Evolutionary conservation across 495 filamentous ascomycete species (phyloP).

Genomic region (Haplographium delicatum): DNA sequence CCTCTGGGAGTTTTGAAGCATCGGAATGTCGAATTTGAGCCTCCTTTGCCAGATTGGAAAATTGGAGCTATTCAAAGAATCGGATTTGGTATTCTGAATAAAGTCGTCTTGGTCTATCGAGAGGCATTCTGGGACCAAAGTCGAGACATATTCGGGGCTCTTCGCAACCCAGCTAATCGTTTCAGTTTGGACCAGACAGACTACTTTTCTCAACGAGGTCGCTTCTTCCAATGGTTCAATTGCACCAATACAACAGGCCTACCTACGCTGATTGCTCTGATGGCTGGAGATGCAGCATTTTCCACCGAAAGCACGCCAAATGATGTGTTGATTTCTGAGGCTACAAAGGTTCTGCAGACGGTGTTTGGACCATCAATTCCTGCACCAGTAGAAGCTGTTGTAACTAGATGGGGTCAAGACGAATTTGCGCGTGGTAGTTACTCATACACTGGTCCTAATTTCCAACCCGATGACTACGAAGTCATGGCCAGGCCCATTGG

Average conservation of each 20-base stretch:
- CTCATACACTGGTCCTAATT: slow-evolving; percentile 79
- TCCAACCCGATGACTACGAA: slow-evolving; percentile 86
- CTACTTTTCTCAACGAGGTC: slow-evolving; percentile 55
- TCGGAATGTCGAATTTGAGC: slow-evolving; percentile 67
- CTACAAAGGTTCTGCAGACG: slow-evolving; percentile 63
- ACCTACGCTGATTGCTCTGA: slow-evolving; percentile 83
- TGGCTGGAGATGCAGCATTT: slow-evolving; percentile 93
- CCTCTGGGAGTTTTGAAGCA: slow-evolving; percentile 84
- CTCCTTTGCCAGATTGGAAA: slow-evolving; percentile 84
- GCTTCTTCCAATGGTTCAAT: slow-evolving; percentile 98
- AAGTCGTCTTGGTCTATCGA: slow-evolving; percentile 87
- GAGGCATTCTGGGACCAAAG: slow-evolving; percentile 89
- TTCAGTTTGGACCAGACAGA: slow-evolving; percentile 48
- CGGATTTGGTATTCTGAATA: slow-evolving; percentile 93
- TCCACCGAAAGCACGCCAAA: slow-evolving; percentile 74
- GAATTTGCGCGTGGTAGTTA: slow-evolving; percentile 87
- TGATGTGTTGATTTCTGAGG: slow-evolving; percentile 69
- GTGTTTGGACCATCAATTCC: slow-evolving; percentile 56
- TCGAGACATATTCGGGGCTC: slow-evolving; percentile 88
- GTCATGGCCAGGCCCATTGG: slow-evolving; percentile 80
- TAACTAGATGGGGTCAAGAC: slow-evolving; percentile 92
- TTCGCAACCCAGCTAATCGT: slow-evolving; percentile 59
- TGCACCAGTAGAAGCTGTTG: slow-evolving; percentile 75
- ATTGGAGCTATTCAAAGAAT: slow-evolving; percentile 73
- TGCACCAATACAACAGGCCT: slow-evolving; percentile 81